These are phyloP conservation scores for Helotiales sp. DNA, from an alignment of 2,329 filamentous ascomycete species.

Conservation along the genomic window DNA sequence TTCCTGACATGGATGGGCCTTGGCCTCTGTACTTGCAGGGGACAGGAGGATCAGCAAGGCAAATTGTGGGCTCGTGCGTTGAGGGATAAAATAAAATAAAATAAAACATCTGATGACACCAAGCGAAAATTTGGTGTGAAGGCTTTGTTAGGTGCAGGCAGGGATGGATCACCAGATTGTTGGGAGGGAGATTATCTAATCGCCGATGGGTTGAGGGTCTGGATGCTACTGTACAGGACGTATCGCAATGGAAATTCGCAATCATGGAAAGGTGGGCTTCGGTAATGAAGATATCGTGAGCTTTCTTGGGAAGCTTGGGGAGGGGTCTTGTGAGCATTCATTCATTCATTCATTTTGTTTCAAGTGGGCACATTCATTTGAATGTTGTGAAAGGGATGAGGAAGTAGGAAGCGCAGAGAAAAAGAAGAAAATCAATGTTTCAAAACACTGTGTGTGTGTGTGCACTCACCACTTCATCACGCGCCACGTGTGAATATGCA, in stretches of 20 bases:
- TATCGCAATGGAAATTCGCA: background rate
- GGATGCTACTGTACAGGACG: too few relatives aligned
- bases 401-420: too few relatives aligned
- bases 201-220: background rate
- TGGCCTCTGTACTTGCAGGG: background rate
- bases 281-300: background rate
- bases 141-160: background rate
- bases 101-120: background rate
- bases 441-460: too few relatives aligned
- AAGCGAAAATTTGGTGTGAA: background rate
- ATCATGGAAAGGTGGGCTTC: background rate
- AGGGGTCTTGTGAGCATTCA: too few relatives aligned
- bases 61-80: background rate
- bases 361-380: too few relatives aligned
- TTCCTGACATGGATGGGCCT: background rate
- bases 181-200: slow-evolving; percentile 5
- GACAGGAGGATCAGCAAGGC: background rate
- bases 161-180: background rate
- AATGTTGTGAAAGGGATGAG: background rate
- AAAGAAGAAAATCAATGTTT: background rate
- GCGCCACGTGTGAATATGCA: background rate
- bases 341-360: too few relatives aligned
- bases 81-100: slow-evolving; percentile 8
- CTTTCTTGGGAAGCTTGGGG: background rate
- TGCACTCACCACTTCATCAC: background rate